Percentiles rank a stretch among this genome's conserved stretches.
phyloP scores from a whole-genome alignment of 1,139 yeast species.

The Meyerozyma guilliermondii region DNA sequence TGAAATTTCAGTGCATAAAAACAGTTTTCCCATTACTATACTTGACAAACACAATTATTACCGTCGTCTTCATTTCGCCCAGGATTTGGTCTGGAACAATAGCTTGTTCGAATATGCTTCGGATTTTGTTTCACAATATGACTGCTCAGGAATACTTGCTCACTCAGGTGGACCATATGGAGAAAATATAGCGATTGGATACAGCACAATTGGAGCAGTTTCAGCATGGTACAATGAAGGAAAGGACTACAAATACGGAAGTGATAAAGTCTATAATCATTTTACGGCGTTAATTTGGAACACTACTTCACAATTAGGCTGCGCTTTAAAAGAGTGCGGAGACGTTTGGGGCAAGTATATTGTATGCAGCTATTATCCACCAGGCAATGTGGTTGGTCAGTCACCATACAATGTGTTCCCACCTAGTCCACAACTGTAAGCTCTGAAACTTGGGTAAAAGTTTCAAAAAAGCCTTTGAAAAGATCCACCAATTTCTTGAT shows the following conservation, averaged over 20 bases:
- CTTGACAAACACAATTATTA: slow-evolving; percentile 25
- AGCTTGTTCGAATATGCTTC: slow-evolving; percentile 27
- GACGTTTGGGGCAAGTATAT: slow-evolving; percentile 48
- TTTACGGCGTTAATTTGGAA: slow-evolving; percentile 42
- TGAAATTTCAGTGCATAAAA: slow-evolving; percentile 8
- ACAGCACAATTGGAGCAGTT: slow-evolving; percentile 23
- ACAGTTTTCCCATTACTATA: slow-evolving; percentile 21
- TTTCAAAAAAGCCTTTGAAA: slow-evolving; percentile 56
- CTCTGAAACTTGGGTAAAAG: slow-evolving; percentile 18
- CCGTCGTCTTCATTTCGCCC: slow-evolving; percentile 26
- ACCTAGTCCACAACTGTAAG: background rate
- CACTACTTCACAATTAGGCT: slow-evolving; percentile 28
- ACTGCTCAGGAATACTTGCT: slow-evolving; percentile 29
- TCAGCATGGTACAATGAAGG: slow-evolving; percentile 38
- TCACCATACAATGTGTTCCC: slow-evolving; percentile 24
- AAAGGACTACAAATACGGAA: slow-evolving; percentile 8
- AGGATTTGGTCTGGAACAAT: slow-evolving; percentile 26
- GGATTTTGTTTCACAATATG: slow-evolving; percentile 22
- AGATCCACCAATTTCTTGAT: slow-evolving; percentile 56
- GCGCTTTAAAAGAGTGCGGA: slow-evolving; percentile 32
- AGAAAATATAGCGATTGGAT: slow-evolving; percentile 37
- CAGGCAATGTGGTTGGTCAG: slow-evolving; percentile 52
- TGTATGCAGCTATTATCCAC: slow-evolving; percentile 56
- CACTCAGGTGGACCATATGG: slow-evolving; percentile 35
- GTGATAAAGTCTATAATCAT: slow-evolving; percentile 28